Evolutionary conservation across 768 basidiomycete species (phyloP).

Genomic region (Leccinum arenicola): DNA sequence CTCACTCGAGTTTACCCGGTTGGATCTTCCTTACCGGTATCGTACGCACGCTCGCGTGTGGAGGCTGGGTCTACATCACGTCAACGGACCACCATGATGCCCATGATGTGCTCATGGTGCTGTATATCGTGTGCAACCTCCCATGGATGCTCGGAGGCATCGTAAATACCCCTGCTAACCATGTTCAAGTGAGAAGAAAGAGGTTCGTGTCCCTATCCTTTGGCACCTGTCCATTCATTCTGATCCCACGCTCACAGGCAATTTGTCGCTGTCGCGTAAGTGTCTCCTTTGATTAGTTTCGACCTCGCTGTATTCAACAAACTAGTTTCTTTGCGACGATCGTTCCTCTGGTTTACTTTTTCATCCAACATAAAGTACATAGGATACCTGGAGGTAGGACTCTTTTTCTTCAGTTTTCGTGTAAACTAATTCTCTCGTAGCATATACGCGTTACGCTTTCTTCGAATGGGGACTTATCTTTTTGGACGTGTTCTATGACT

Average conservation of each 20-base stretch:
- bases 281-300: background rate
- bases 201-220: slow-evolving; percentile 41
- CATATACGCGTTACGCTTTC: slow-evolving; percentile 83
- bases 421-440: slow-evolving; percentile 36
- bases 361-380: slow-evolving; percentile 81
- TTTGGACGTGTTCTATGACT: slow-evolving; percentile 71
- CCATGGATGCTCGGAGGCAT: slow-evolving; percentile 88
- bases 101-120: slow-evolving; percentile 87
- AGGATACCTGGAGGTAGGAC: slow-evolving; percentile 70
- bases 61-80: slow-evolving; percentile 92
- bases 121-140: slow-evolving; percentile 78
- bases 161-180: slow-evolving; percentile 45
- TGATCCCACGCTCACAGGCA: slow-evolving; percentile 37
- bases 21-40: slow-evolving; percentile 61
- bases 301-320: slow-evolving; percentile 10
- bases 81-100: slow-evolving; percentile 78
- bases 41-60: slow-evolving; percentile 75
- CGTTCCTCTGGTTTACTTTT: slow-evolving; percentile 78
- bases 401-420: background rate
- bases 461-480: slow-evolving; percentile 86
- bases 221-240: background rate
- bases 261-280: slow-evolving; percentile 48
- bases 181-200: slow-evolving; percentile 41
- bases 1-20: slow-evolving; percentile 42
- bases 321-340: slow-evolving; percentile 69